Evolutionary conservation across 2,329 filamentous ascomycete genomes (phyloP).

Genomic region (Fusarium sp.): DNA sequence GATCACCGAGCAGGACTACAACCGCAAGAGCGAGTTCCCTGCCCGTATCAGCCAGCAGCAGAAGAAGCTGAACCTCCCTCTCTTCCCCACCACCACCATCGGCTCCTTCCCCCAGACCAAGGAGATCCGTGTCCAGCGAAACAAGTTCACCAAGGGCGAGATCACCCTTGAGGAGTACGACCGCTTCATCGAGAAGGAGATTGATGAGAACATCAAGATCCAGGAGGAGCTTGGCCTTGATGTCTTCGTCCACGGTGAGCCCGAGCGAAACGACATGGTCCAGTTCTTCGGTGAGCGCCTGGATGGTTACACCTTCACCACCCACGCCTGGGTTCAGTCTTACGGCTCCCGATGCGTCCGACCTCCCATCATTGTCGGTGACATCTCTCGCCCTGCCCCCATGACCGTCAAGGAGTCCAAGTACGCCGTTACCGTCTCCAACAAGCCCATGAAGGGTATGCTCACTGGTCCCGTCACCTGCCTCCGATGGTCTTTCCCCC

Average conservation of each 20-base stretch:
- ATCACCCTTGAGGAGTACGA: conserved; percentile 94
- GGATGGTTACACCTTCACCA: conserved; percentile 98
- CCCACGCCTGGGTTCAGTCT: conserved; percentile 97
- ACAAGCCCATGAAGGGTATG: conserved; percentile 99
- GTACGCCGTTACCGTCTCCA: conserved; percentile 95
- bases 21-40: conserved; percentile 92
- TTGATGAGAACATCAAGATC: conserved; percentile 92
- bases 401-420: conserved; percentile 99
- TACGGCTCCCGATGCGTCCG: conserved; percentile 99
- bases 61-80: conserved; percentile 90
- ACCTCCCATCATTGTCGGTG: conserved; percentile 97
- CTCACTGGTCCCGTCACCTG: conserved; percentile 99
- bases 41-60: conserved; percentile 88
- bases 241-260: conserved; percentile 98
- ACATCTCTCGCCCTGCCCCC: conserved; percentile 94
- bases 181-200: conserved; percentile 99
- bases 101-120: conserved; percentile 99
- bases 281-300: conserved; percentile 99
- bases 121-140: conserved; percentile 96
- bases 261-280: conserved; percentile 99
- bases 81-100: conserved; percentile 99
- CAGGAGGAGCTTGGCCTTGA: conserved; percentile 98
- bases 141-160: conserved; percentile 99
- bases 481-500: conserved; percentile 99
- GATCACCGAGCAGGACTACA: conserved; percentile 86